Evolutionary conservation across 176 grass and related monocot genomes (phyloP).

Genomic region (Chloris gayana): DNA sequence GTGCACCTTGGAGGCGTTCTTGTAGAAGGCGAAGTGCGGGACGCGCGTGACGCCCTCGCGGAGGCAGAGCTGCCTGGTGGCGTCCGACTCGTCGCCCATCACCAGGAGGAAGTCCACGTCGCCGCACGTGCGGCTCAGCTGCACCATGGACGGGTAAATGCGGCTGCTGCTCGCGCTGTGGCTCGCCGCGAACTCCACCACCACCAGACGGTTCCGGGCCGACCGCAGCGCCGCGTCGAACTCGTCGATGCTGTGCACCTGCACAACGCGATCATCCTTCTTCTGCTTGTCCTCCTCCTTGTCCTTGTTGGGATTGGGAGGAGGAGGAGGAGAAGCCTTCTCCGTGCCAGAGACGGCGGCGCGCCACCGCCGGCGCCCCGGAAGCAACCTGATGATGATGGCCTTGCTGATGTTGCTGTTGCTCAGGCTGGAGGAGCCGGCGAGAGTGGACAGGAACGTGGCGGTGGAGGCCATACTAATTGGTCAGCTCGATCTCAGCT

Average conservation of each 20-base stretch:
- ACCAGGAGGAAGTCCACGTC: constrained; percentile 93
- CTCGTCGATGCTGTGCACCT: constrained; percentile 75
- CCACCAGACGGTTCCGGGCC: constrained; percentile 82
- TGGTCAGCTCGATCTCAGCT: background rate
- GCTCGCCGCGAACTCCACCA: constrained; percentile 93
- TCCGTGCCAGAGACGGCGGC: constrained; percentile 34
- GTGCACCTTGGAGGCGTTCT: constrained; percentile 79
- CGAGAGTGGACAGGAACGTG: constrained; percentile 59
- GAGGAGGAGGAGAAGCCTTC: constrained; percentile 2
- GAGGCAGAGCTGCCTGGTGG: constrained; percentile 56
- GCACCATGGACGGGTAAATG: constrained; percentile 88
- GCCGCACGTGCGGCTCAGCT: constrained; percentile 82
- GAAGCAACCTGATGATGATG: constrained; percentile 31
- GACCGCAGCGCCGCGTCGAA: constrained; percentile 65
- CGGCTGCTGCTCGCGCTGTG: constrained; percentile 62
- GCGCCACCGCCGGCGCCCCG: background rate
- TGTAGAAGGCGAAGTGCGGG: constrained; percentile 95
- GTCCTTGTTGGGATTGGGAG: too few relatives aligned
- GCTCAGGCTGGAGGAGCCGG: constrained; percentile 23
- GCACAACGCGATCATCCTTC: constrained; percentile 52
- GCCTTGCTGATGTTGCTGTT: background rate
- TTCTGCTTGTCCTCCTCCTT: background rate
- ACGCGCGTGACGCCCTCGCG: constrained; percentile 76
- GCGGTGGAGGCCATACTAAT: constrained; percentile 47
- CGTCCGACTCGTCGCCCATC: constrained; percentile 93